Conservation (phyloP, 176 grass and related monocot species). For the Ananas comosus region DNA sequence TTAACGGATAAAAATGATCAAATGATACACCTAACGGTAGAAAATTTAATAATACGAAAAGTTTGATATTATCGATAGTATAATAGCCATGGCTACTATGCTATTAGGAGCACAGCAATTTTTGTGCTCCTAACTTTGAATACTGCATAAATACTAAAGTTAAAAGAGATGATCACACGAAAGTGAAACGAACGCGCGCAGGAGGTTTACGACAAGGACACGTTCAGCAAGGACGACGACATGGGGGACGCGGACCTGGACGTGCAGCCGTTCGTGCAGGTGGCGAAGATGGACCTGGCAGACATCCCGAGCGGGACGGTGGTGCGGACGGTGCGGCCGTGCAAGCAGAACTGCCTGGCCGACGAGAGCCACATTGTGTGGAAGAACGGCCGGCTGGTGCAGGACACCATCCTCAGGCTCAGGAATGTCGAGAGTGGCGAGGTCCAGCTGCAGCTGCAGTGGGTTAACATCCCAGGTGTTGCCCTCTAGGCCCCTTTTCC, state of each 20-base stretch:
- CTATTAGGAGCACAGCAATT: no score
- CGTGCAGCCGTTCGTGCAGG: conserved; percentile 25
- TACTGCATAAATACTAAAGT: no score
- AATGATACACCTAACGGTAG: no score
- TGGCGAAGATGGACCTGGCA: conserved; percentile 10
- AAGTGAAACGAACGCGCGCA: not conserved
- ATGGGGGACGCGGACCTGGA: conserved; percentile 60
- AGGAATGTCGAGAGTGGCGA: conserved; percentile 86
- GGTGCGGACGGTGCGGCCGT: conserved; percentile 11
- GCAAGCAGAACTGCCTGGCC: conserved; percentile 41
- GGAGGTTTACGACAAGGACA: conserved; percentile 62
- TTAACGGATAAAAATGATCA: no score
- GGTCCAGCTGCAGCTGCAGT: conserved; percentile 57
- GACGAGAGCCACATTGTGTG: conserved; percentile 62
- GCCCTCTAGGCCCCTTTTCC: not conserved
- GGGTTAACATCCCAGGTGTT: conserved; percentile 35
- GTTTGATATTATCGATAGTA: no score
- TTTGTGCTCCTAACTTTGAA: no score
- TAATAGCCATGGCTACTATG: no score
- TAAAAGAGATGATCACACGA: no score
- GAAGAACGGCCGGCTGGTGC: conserved; percentile 41
- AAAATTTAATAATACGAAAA: no score
- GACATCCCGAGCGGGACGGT: conserved; percentile 22
- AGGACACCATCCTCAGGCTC: conserved; percentile 66
- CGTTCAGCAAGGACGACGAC: conserved; percentile 47